A percentile compares a stretch with the other conserved stretches of the same genome.
Conservation (phyloP, 768 basidiomycete species). For the Serendipita sp. region DNA sequence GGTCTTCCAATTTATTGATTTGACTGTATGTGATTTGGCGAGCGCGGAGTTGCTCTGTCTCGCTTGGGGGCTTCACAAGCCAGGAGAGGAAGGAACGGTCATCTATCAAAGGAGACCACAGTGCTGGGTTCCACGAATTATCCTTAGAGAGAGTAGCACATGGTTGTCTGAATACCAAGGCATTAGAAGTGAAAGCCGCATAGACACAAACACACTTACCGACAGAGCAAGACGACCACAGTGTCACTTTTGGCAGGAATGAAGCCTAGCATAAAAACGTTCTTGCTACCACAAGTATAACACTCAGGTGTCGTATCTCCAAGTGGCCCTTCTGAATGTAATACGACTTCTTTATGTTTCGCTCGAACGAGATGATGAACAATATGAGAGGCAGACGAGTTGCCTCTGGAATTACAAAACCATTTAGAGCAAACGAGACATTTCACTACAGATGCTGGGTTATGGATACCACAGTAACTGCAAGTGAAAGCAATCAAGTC, state of each 20-base stretch:
- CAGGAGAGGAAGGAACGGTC: slow-evolving; percentile 98
- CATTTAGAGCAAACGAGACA: slow-evolving; percentile 83
- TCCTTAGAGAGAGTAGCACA: slow-evolving; percentile 95
- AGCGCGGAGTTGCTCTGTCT: slow-evolving; percentile 89
- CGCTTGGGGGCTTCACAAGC: slow-evolving; percentile 94
- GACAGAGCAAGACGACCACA: slow-evolving; percentile 90
- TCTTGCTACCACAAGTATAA: slow-evolving; percentile 98
- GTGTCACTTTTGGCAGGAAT: slow-evolving; percentile 99
- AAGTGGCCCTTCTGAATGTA: slow-evolving; percentile 87
- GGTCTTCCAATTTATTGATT: slow-evolving; percentile 91
- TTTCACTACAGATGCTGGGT: slow-evolving; percentile 92
- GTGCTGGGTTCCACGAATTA: slow-evolving; percentile 93
- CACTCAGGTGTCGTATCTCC: slow-evolving; percentile 98
- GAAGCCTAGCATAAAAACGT: slow-evolving; percentile 98
- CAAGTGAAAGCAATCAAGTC: slow-evolving; percentile 8
- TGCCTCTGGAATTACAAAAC: slow-evolving; percentile 98
- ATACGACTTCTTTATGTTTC: slow-evolving; percentile 96
- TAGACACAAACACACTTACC: slow-evolving; percentile 37
- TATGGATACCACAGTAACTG: slow-evolving; percentile 97
- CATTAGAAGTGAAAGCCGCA: slow-evolving; percentile 6
- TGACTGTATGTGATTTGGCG: slow-evolving; percentile 94
- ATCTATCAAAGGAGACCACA: slow-evolving; percentile 98
- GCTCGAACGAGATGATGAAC: slow-evolving; percentile 98
- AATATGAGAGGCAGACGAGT: slow-evolving; percentile 96
- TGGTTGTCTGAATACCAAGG: slow-evolving; percentile 55